A percentile compares a stretch with the other conserved stretches of the same genome.
These are phyloP conservation scores for Lophium mytilinum DNA, from an alignment of 495 filamentous ascomycete genomes.

Conservation along the genomic window DNA sequence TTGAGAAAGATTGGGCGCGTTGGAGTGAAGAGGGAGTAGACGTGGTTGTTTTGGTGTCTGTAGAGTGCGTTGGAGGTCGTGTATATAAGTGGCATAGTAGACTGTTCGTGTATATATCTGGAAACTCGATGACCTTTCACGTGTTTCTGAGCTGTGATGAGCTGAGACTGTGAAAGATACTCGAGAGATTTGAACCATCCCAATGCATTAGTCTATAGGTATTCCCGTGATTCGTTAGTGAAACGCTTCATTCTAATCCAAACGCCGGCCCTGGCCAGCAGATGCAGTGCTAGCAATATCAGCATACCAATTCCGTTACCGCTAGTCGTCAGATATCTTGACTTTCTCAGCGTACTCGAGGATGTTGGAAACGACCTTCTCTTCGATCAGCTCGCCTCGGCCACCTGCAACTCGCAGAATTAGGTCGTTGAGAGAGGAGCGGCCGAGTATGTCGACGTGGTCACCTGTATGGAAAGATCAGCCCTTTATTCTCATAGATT, in stretches of 20 bases:
- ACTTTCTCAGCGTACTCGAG: conserved; percentile 71
- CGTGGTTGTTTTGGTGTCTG: neutral
- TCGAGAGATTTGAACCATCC: too few species aligned
- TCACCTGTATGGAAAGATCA: conserved; percentile 47
- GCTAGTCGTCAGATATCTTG: conserved; percentile 56
- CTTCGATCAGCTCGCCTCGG: conserved; percentile 67
- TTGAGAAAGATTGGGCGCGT: conserved; percentile 46
- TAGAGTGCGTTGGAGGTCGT: neutral
- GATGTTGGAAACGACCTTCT: conserved; percentile 73
- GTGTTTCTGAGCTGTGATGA: too few species aligned
- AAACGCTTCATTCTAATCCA: neutral
- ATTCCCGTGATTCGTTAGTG: neutral
- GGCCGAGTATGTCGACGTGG: conserved; percentile 91
- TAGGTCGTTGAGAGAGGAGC: conserved; percentile 81
- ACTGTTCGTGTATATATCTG: neutral
- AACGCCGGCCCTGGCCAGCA: neutral
- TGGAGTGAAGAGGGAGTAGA: conserved; percentile 45
- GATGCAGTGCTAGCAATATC: neutral
- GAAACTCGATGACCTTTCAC: neutral
- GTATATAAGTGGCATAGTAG: neutral
- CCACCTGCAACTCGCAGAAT: conserved; percentile 86
- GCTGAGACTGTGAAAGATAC: too few species aligned
- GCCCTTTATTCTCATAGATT: neutral
- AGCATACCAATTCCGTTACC: neutral
- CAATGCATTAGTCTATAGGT: neutral